These are phyloP conservation scores for Cytospora schulzeri DNA, from an alignment of 2,329 filamentous ascomycete species.

Conservation along the genomic window DNA sequence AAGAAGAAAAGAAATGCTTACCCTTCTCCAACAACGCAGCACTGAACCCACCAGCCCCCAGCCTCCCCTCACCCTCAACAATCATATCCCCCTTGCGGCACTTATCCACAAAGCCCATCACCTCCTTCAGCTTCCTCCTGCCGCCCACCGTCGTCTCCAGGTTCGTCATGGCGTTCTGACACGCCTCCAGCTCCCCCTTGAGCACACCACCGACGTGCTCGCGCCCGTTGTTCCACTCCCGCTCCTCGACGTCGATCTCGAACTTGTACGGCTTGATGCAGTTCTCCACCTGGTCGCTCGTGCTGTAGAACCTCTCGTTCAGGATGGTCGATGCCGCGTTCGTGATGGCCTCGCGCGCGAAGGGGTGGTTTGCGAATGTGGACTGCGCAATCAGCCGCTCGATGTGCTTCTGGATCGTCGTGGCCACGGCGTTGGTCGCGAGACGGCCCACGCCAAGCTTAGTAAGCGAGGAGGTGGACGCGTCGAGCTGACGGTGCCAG, in stretches of 20 bases:
- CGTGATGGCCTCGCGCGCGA: slow-evolving; percentile 87
- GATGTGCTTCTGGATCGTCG: slow-evolving; percentile 82
- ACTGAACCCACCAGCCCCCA: slow-evolving; percentile 92
- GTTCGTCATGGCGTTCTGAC: slow-evolving; percentile 73
- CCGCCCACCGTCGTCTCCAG: slow-evolving; percentile 81
- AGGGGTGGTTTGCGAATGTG: slow-evolving; percentile 87
- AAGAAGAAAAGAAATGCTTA: slow-evolving; percentile 49
- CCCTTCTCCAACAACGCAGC: slow-evolving; percentile 81
- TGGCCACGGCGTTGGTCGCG: slow-evolving; percentile 87
- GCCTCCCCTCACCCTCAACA: slow-evolving; percentile 79
- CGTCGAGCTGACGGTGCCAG: slow-evolving; percentile 93
- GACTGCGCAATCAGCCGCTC: slow-evolving; percentile 77
- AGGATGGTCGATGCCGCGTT: slow-evolving; percentile 88
- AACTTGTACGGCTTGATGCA: slow-evolving; percentile 99
- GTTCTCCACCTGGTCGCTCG: slow-evolving; percentile 96
- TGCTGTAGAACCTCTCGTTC: slow-evolving; percentile 94
- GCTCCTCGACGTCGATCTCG: slow-evolving; percentile 90
- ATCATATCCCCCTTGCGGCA: slow-evolving; percentile 83
- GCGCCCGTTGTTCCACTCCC: slow-evolving; percentile 83
- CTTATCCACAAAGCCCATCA: slow-evolving; percentile 88
- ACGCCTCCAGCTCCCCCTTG: slow-evolving; percentile 85
- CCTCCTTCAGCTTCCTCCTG: slow-evolving; percentile 82
- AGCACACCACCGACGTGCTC: slow-evolving; percentile 80
- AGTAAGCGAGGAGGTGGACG: slow-evolving; percentile 84
- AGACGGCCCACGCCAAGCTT: slow-evolving; percentile 92